Evolutionary conservation across 148 eudicot genomes (phyloP).

Genomic region (Persicaria tinctoria): DNA sequence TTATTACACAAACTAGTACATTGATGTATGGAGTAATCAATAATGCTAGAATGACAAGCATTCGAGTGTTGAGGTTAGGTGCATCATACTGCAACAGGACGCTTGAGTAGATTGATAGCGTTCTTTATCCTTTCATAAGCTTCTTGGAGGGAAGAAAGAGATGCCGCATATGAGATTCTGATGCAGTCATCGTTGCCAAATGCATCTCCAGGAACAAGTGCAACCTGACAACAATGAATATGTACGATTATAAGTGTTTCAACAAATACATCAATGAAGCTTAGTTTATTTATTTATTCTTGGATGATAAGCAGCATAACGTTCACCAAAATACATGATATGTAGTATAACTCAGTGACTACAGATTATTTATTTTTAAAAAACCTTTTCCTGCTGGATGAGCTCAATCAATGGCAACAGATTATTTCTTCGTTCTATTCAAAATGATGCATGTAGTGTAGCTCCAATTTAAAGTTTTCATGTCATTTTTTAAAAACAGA

Average conservation of each 20-base stretch:
- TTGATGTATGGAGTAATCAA: background rate
- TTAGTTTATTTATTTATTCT: background rate
- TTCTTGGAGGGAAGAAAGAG: constrained; percentile 54
- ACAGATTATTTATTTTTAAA: background rate
- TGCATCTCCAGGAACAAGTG: constrained; percentile 87
- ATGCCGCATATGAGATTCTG: constrained; percentile 80
- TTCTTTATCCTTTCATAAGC: constrained; percentile 62
- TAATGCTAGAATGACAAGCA: background rate
- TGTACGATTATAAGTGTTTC: background rate
- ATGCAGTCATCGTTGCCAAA: constrained; percentile 88
- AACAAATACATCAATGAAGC: background rate
- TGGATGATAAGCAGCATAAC: no score
- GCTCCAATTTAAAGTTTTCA: background rate
- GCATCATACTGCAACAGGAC: constrained; percentile 33
- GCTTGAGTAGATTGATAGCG: constrained; percentile 42
- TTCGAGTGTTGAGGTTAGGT: background rate
- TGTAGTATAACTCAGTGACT: no score
- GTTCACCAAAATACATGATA: no score
- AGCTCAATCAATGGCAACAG: background rate
- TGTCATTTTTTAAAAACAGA: background rate
- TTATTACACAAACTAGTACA: background rate
- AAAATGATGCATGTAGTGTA: background rate
- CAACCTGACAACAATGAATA: constrained; percentile 44
- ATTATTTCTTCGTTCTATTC: no score
- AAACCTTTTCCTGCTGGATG: background rate